These are phyloP conservation scores for Pleurozium schreberi DNA, from an alignment of 225 moss, liverwort and hornwort genomes.

Conservation along the genomic window DNA sequence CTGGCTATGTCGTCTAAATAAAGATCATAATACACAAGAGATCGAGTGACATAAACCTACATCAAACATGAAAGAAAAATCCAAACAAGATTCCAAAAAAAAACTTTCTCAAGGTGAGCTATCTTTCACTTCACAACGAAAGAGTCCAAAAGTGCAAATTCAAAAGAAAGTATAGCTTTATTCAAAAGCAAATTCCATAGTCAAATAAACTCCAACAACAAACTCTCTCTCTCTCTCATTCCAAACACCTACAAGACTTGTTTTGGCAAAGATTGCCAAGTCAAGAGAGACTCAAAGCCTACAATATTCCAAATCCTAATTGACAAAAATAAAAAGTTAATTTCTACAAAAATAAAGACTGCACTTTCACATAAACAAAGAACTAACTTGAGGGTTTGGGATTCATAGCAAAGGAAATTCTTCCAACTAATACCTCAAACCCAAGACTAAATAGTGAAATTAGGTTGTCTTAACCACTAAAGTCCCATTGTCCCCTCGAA, in stretches of 20 bases:
- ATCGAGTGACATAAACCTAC: fast-evolving
- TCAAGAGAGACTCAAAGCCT: neutral
- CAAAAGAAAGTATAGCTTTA: neutral
- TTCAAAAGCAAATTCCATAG: neutral
- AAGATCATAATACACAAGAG: fast-evolving
- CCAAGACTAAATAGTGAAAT: neutral
- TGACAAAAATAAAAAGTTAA: neutral
- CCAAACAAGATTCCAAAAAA: neutral
- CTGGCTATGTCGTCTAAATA: fast-evolving
- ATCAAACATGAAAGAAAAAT: neutral
- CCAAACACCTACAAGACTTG: neutral
- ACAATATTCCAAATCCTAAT: neutral
- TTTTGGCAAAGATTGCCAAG: neutral
- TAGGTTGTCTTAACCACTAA: neutral
- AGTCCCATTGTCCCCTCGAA: no score
- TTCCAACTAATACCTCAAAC: neutral
- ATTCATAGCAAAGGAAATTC: neutral
- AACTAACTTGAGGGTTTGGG: neutral
- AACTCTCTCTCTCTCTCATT: neutral
- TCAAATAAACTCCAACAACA: neutral
- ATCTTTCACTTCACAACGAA: neutral
- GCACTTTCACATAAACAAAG: no score
- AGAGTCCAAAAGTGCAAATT: neutral
- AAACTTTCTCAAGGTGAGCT: fast-evolving
- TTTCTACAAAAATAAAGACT: neutral